Percentiles rank a stretch among this genome's conserved stretches.
phyloP scores from a whole-genome alignment of 2,329 filamentous ascomycete species.

The Cytospora schulzeri region DNA sequence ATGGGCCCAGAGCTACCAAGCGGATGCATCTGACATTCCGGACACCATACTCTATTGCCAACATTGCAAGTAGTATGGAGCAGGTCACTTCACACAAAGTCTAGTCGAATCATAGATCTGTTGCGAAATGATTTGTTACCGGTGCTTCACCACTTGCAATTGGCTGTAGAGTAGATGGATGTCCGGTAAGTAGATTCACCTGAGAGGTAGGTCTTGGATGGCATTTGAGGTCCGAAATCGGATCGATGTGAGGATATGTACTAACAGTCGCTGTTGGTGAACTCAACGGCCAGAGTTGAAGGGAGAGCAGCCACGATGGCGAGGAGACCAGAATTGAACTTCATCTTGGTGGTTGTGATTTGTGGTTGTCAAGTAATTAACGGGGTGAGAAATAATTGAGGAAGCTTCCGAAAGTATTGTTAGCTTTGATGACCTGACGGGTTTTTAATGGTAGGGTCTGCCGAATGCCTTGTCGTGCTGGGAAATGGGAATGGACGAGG shows the following conservation, averaged over 20 bases:
- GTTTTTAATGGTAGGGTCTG: neutral
- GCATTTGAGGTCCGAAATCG: neutral
- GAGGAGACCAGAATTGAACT: constrained; percentile 42
- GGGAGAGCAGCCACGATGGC: constrained; percentile 40
- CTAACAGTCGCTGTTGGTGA: constrained; percentile 37
- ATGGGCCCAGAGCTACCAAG: neutral
- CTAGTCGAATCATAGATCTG: neutral
- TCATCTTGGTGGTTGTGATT: constrained; percentile 42
- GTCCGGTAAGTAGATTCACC: neutral
- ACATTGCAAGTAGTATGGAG: neutral
- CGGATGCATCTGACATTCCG: neutral
- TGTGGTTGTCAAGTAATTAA: constrained; percentile 22
- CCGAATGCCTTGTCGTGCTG: neutral
- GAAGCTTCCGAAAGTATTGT: neutral
- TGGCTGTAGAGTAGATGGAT: neutral
- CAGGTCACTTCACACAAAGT: neutral
- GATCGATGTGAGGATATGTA: neutral
- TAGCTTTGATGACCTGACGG: neutral
- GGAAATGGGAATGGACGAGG: constrained; percentile 1
- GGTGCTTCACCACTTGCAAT: neutral
- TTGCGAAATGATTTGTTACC: neutral
- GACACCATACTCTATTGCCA: neutral
- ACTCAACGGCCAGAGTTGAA: constrained; percentile 33
- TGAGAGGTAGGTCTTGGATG: neutral
- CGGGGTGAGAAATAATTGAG: constrained; percentile 5